Base-by-base conservation (phyloP, 805 yeast genomes). In the Saccharomycopsis synnaedendra region DNA sequence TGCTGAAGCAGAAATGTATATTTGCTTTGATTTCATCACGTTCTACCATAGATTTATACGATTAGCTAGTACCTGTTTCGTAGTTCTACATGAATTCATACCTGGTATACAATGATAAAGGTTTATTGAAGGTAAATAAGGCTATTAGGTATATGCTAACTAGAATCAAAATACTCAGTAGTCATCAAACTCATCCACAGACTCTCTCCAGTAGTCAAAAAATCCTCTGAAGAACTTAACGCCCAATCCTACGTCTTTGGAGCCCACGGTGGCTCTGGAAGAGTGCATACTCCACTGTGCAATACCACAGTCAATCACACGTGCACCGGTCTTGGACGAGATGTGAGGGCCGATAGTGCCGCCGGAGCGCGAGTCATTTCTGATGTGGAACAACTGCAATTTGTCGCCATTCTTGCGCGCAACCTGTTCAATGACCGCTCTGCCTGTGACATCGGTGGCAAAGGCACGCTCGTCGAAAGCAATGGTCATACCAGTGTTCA, bases 211-310 rank as follows among this genome's bases (percentile, higher is more conserved):
- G 54, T 74, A 67, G 43, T 72, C 61, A 63, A 75, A 82, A 65
- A 83, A 85, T 1, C 83, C 83, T 50, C 68, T 70, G 69, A 84
- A 85, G 64, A 80, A 82, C 60, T 80, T 76, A 44, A 78, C 73
- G 40, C 84, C 94, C 46, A 83, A 68, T 43, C 85, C 87, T 50
- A 84, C 72, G 59, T 86, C 95, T 60, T 78, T 74, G 27, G 85
- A 71, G 39, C 95, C 95, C 32, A 81, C 73, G 9, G 88, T 74
- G 31, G 93, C 94, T 57, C 95, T 74, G 56, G 85, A 82, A 39
- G 87, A 80, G 64, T 85, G 95, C 95, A 85, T 85, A 3, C 90
- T 75, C 56, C 83, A 69, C 64, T 85, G 94, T 3, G 94, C 79
- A 56, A 85, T 81, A 48, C 95, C 95, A 50, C 85, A 63, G 57